Evolutionary conservation across 768 basidiomycete genomes (phyloP).

Genomic region (Coprinopsis sp.): DNA sequence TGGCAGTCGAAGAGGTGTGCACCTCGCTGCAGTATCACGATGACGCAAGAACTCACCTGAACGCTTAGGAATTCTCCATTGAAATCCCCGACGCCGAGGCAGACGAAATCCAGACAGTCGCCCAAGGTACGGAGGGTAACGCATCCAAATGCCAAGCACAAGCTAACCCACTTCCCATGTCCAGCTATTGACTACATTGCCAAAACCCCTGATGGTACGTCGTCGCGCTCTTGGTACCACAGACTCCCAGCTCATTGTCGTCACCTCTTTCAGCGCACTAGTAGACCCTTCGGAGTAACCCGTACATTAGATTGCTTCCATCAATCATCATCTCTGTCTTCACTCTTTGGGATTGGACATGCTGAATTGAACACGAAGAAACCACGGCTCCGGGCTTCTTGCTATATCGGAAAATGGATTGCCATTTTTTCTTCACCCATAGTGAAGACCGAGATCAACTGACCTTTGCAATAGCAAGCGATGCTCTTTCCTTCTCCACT

Average conservation of each 20-base stretch:
- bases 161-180: conserved; percentile 13
- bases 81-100: conserved; percentile 98
- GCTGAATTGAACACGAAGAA: conserved; percentile 13
- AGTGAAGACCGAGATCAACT: conserved; percentile 11
- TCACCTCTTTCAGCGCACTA: conserved; percentile 41
- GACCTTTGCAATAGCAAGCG: no score
- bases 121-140: conserved; percentile 63
- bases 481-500: no score
- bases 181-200: conserved; percentile 92
- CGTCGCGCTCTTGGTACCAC: conserved; percentile 10
- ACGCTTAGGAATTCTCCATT: conserved; percentile 83
- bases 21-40: conserved; percentile 4
- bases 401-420: conserved; percentile 23
- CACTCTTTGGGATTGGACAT: conserved; percentile 25
- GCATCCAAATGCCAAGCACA: conserved; percentile 11
- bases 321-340: conserved; percentile 29
- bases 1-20: conserved; percentile 92
- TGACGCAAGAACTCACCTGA: no score
- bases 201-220: conserved; percentile 83
- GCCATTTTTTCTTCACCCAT: conserved; percentile 5
- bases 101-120: conserved; percentile 88
- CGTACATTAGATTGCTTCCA: conserved; percentile 35
- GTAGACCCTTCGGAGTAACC: conserved; percentile 27
- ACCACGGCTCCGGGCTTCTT: conserved; percentile 7
- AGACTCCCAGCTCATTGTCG: conserved; percentile 16